Evolutionary conservation across 805 yeast species (phyloP), one percentile per base, ranked within the genome.

Genomic region (Starmerella stigmatis): DNA sequence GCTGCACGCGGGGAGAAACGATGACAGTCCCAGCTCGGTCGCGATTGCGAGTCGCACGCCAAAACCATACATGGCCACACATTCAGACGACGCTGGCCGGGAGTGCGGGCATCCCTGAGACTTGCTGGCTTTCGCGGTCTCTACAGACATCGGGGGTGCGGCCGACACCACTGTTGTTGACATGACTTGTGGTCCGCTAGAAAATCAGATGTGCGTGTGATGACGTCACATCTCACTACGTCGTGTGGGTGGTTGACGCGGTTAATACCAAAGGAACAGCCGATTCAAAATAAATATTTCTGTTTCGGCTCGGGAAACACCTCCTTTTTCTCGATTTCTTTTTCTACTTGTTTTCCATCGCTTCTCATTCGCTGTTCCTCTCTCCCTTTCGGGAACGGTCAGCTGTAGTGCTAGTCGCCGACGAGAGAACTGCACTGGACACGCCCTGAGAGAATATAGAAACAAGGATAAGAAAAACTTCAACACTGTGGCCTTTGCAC

Each of bases 11-110:
- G 53, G 43, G 13, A 17, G 29, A 36, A 43, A 49, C n/a, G 41
- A 25, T 11, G 42, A 19, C 36, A 20, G 41, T 4, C 29, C 20
- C 20, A 45, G 30, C 11, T 26, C 15, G 13, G 16, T 32, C 10
- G 53, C 54, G 3, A 50, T 27, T 30, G 46, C 47, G 27, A 49
- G 37, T 10, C 47, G 36, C 32, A 46, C 49, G 21, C 49, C 52
- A 9, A 34, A 27, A 16, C 44, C 44, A 38, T 45, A 50, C 22
- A 47, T 30, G 23, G 38, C 53, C 5, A 51, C 13, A 17, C 36
- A 45, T 22, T 38, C 34, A 5, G 30, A 38, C 11, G 46, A 10
- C 8, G 53, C 50, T n/a, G 41, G 39, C 25, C 33, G 42, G 26
- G 50, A 20, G 37, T 50, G 54, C 28, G 27, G 26, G 28, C 53